Evolutionary conservation across 2,329 filamentous ascomycete genomes (phyloP).

Genomic region (Dactylellina cionopaga): DNA sequence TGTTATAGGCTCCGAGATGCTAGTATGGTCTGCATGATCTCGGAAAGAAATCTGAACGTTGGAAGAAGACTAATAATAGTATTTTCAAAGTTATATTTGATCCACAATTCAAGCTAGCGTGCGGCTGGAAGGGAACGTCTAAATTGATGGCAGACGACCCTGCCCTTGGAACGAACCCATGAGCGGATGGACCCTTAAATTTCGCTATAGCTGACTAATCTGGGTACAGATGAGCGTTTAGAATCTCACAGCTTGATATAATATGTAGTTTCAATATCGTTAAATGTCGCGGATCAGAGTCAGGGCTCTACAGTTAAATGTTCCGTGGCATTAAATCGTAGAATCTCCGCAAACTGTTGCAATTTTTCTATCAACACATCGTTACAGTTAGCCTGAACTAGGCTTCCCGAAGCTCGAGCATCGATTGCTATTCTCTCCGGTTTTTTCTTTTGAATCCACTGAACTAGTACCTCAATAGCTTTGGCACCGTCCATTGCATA

Average conservation of each 20-base stretch:
- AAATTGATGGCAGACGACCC: constrained; percentile 4
- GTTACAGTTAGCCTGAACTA: not conserved
- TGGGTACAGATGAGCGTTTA: not conserved
- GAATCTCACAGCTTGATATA: constrained; percentile 4
- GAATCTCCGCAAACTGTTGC: constrained; percentile 41
- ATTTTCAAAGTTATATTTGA: constrained; percentile 9
- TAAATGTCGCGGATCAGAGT: not conserved
- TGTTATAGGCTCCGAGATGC: constrained; percentile 23
- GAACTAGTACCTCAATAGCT: constrained; percentile 5
- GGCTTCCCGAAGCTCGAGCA: not conserved
- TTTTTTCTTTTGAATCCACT: constrained; percentile 20
- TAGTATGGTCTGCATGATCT: constrained; percentile 6
- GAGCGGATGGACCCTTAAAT: constrained; percentile 12
- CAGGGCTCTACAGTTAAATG: not conserved
- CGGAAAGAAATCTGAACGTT: constrained; percentile 7
- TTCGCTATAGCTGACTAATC: constrained; percentile 29
- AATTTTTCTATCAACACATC: constrained; percentile 52
- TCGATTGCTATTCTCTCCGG: not conserved
- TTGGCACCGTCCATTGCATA: constrained; percentile 25
- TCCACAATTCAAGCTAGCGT: constrained; percentile 11
- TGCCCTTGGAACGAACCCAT: constrained; percentile 9
- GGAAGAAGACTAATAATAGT: constrained; percentile 26
- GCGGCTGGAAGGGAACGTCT: constrained; percentile 27
- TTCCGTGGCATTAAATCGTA: not conserved
- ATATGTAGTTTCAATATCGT: constrained; percentile 27